phyloP scores from a whole-genome alignment of 768 basidiomycete genomes.

The Trametes coccinea region DNA sequence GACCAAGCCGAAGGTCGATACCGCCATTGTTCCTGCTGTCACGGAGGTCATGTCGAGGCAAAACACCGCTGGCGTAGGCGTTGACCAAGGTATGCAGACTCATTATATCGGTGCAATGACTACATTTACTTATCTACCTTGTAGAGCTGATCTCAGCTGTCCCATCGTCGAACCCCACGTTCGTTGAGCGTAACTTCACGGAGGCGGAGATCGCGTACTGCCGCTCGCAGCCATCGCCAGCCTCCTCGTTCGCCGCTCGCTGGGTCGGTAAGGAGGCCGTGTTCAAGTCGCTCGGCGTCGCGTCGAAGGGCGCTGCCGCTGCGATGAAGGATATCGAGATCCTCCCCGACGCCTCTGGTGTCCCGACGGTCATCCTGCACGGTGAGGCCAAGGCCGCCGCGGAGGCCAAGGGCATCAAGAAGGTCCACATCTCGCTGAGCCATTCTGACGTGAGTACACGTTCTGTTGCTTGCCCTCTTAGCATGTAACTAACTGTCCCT shows the following conservation, averaged over 20 bases:
- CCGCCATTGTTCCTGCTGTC: slow-evolving; percentile 67
- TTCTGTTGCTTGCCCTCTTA: background rate
- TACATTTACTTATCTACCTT: background rate
- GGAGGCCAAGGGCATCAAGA: slow-evolving; percentile 66
- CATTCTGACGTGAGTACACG: slow-evolving; percentile 79
- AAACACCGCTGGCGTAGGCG: slow-evolving; percentile 75
- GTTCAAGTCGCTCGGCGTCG: slow-evolving; percentile 92
- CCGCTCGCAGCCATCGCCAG: slow-evolving; percentile 76
- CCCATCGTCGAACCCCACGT: slow-evolving; percentile 84
- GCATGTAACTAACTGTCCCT: background rate
- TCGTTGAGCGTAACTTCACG: slow-evolving; percentile 92
- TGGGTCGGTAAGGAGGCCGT: slow-evolving; percentile 98
- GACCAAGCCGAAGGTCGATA: slow-evolving; percentile 51
- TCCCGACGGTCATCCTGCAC: slow-evolving; percentile 72
- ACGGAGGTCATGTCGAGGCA: slow-evolving; percentile 51
- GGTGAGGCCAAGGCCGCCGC: slow-evolving; percentile 81
- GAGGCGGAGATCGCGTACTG: slow-evolving; percentile 87
- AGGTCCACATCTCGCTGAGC: slow-evolving; percentile 81
- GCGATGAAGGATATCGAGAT: slow-evolving; percentile 99
- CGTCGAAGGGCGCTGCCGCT: slow-evolving; percentile 90
- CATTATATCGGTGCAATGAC: background rate
- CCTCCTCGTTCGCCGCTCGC: slow-evolving; percentile 91
- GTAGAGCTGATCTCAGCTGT: slow-evolving; percentile 89
- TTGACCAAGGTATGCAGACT: slow-evolving; percentile 71
- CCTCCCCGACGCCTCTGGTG: slow-evolving; percentile 75